Conservation (phyloP, 192 early-diverging fungal species). For the Pilaira anomala region DNA sequence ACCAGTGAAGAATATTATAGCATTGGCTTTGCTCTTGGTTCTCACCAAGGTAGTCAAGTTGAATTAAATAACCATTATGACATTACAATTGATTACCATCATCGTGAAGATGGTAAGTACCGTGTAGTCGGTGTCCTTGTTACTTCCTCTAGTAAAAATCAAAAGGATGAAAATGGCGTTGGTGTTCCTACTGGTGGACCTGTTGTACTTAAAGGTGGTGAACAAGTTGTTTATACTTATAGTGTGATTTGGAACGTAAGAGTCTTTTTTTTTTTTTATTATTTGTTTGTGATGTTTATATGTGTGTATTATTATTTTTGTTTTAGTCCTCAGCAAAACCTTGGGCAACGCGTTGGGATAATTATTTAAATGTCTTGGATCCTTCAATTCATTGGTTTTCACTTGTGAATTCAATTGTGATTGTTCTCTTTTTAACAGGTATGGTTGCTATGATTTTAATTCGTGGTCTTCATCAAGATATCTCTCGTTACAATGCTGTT, state of each 20-base stretch:
- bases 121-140: constrained; percentile 86
- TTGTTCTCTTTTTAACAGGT: constrained; percentile 89
- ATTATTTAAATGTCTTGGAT: constrained; percentile 81
- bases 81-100: constrained; percentile 80
- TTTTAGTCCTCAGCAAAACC: constrained; percentile 54
- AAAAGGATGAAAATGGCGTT: constrained; percentile 28
- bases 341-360: constrained; percentile 86
- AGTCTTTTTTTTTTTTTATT: neutral
- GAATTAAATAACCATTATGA: constrained; percentile 87
- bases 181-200: constrained; percentile 1
- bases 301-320: neutral
- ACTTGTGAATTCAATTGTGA: constrained; percentile 91
- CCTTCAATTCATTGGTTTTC: constrained; percentile 96
- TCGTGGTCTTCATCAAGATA: constrained; percentile 88
- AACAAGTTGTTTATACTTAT: constrained; percentile 62
- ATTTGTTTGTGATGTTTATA: neutral
- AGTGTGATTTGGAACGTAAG: constrained; percentile 58
- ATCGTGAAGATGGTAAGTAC: constrained; percentile 43
- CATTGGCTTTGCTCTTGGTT: constrained; percentile 82
- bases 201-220: constrained; percentile 26
- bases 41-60: constrained; percentile 13
- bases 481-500: constrained; percentile 83
- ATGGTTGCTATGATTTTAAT: constrained; percentile 90
- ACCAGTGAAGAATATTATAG: constrained; percentile 54
- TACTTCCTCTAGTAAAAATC: constrained; percentile 62